Conservation (phyloP, 345 rosid species). For the Eucalyptus marginata region DNA sequence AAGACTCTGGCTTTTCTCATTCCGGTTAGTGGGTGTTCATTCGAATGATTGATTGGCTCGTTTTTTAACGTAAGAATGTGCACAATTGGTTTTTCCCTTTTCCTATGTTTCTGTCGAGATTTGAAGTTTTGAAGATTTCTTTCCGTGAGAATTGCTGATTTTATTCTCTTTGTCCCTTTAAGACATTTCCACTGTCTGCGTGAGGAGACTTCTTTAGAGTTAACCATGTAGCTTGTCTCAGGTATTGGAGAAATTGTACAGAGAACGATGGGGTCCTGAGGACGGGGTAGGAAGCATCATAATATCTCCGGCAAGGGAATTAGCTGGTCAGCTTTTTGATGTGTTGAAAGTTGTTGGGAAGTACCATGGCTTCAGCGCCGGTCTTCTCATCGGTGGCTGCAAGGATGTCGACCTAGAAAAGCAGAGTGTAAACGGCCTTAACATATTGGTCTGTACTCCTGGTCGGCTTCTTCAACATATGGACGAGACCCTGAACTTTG, state of each 20-base stretch:
- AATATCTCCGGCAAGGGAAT: constrained; percentile 85
- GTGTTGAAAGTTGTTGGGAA: constrained; percentile 69
- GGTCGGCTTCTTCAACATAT: constrained; percentile 96
- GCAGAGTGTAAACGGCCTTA: constrained; percentile 65
- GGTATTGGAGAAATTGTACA: constrained; percentile 76
- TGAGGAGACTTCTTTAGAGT: not conserved
- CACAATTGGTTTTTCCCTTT: not conserved
- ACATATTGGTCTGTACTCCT: constrained; percentile 86
- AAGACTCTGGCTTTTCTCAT: constrained; percentile 87
- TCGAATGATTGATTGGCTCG: not conserved
- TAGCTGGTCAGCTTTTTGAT: constrained; percentile 75
- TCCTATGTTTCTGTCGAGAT: not conserved
- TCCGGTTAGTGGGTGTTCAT: constrained; percentile 40
- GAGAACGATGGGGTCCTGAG: constrained; percentile 78
- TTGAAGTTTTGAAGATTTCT: not conserved
- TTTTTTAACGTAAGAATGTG: not conserved
- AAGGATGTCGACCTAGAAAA: constrained; percentile 75
- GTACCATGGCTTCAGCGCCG: constrained; percentile 75
- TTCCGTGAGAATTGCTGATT: not conserved
- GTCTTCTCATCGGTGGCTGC: constrained; percentile 87
- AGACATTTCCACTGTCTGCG: not conserved
- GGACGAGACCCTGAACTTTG: constrained; percentile 95
- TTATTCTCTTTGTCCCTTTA: not conserved
- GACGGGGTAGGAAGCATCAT: constrained; percentile 94
- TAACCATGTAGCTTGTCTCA: not conserved